Conservation (phyloP, 805 yeast genomes). For the Babjeviella inositovora region DNA sequence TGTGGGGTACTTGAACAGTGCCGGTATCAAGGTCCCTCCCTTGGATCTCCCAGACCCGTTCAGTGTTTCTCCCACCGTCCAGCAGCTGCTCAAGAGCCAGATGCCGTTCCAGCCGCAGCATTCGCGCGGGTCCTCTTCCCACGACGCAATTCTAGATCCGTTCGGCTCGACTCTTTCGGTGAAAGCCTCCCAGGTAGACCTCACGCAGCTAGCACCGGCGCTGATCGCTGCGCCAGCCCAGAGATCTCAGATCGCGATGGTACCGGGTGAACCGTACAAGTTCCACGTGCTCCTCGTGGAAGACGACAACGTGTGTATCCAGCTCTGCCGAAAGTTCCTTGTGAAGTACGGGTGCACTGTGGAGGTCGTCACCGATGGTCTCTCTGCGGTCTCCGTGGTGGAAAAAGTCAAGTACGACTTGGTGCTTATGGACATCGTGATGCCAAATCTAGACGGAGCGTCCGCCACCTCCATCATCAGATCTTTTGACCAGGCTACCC, state of each 20-base stretch:
- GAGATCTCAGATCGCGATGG: background rate
- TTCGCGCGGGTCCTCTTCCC: conserved; percentile 2
- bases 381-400: conserved; percentile 68
- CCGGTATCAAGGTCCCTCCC: conserved; percentile 57
- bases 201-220: no score
- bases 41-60: conserved; percentile 34
- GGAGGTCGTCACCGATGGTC: conserved; percentile 84
- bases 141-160: conserved; percentile 2
- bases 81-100: conserved; percentile 1
- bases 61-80: conserved; percentile 8
- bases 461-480: conserved; percentile 85
- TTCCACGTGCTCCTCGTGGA: conserved; percentile 67
- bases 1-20: conserved; percentile 28
- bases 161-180: no score
- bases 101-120: conserved; percentile 1
- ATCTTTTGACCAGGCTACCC: conserved; percentile 69
- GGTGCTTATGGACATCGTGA: conserved; percentile 76
- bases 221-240: background rate
- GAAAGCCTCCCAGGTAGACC: no score
- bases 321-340: conserved; percentile 67
- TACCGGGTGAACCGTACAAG: no score
- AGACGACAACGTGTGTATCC: conserved; percentile 72
- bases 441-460: conserved; percentile 82
- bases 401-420: conserved; percentile 60
- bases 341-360: conserved; percentile 85